These are phyloP conservation scores for Astragalus glycyphyllos DNA, from an alignment of 306 rosid genomes.

Conservation along the genomic window DNA sequence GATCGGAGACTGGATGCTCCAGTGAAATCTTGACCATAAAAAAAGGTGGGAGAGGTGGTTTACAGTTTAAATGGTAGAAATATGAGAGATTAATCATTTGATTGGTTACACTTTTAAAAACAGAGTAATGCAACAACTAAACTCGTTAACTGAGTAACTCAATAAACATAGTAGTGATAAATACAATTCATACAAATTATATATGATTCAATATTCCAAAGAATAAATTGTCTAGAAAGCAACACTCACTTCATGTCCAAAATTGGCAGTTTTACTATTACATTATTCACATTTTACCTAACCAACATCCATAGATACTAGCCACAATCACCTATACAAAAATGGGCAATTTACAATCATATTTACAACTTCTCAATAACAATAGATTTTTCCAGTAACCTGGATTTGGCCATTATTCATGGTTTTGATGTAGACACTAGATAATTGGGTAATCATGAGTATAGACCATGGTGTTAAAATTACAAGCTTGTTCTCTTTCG, in stretches of 20 bases:
- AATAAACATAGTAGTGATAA: no score
- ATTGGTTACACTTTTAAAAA: no score
- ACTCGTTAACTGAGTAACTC: no score
- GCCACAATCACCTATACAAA: constrained; percentile 24
- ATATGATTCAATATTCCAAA: not conserved
- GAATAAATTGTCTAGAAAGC: not conserved
- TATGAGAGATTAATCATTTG: no score
- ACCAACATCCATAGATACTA: constrained; percentile 18
- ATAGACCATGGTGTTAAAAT: constrained; percentile 23
- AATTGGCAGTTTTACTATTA: not conserved
- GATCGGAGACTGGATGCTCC: no score
- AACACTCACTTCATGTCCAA: not conserved
- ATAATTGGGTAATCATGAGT: not conserved
- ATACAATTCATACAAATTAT: no score
- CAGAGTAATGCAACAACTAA: no score
- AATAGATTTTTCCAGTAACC: constrained; percentile 7
- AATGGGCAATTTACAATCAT: constrained; percentile 49
- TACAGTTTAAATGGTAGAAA: no score
- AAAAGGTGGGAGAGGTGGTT: no score
- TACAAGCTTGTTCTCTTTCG: constrained; percentile 35
- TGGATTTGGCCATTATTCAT: no score
- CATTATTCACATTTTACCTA: constrained; percentile 36
- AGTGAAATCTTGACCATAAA: no score
- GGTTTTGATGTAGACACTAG: constrained; percentile 30
- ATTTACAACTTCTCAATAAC: constrained; percentile 58